A percentile compares a stretch with the other conserved stretches of the same genome.
Conservation (phyloP, 371 early-diverging fungal species). For the Apophysomyces elegans region DNA sequence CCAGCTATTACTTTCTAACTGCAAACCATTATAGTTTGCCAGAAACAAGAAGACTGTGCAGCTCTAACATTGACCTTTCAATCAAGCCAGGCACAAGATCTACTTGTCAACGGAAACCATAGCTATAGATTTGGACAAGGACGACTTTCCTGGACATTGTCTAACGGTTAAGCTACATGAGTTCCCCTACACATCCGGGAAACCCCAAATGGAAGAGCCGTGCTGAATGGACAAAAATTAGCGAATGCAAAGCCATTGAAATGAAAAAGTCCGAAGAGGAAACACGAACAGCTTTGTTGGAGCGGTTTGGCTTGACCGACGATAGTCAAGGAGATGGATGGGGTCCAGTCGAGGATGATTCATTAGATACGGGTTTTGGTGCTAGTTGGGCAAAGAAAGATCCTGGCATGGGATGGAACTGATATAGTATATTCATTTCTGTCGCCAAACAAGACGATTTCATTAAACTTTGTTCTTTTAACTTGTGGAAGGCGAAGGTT, state of each 20-base stretch:
- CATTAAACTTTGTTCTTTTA: too few species aligned
- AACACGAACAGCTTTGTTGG: neutral
- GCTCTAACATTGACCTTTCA: too few species aligned
- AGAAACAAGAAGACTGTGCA: too few species aligned
- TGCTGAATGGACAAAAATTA: conserved; percentile 15
- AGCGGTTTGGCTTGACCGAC: neutral
- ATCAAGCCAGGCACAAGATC: too few species aligned
- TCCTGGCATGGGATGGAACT: conserved; percentile 2
- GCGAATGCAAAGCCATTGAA: neutral
- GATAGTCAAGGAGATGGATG: neutral
- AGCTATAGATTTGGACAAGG: too few species aligned
- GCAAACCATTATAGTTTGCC: too few species aligned
- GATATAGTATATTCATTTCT: too few species aligned
- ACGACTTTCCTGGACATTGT: neutral
- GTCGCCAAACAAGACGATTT: too few species aligned
- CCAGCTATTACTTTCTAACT: too few species aligned
- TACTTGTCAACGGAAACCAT: too few species aligned
- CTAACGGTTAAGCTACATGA: neutral
- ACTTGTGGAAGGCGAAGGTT: neutral
- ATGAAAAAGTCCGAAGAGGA: neutral
- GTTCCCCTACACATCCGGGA: conserved; percentile 15
- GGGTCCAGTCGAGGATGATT: neutral
- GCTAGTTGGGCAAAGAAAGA: neutral
- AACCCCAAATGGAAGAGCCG: conserved; percentile 11
- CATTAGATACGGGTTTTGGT: neutral